phyloP scores from a whole-genome alignment of 2,329 filamentous ascomycete genomes.

The Fusarium clavum region DNA sequence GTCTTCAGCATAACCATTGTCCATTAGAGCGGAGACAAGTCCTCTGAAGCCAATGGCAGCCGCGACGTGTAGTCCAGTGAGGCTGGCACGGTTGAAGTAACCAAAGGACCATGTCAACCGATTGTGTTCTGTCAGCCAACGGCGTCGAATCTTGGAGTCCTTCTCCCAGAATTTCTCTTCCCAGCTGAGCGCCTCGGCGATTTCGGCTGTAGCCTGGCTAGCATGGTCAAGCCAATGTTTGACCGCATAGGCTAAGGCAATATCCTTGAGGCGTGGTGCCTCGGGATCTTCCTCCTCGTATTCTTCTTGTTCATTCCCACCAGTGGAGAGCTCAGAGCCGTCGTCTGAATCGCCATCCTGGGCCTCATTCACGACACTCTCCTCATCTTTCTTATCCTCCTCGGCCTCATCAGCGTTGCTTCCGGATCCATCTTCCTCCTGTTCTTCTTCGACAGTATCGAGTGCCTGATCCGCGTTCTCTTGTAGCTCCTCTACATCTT shows the following conservation, averaged over 20 bases:
- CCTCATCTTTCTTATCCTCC: background rate
- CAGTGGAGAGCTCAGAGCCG: constrained; percentile 2
- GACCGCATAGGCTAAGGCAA: constrained; percentile 52
- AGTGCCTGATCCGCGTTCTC: background rate
- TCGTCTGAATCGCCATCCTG: constrained; percentile 16
- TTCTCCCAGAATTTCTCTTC: constrained; percentile 55
- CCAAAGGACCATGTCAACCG: constrained; percentile 49
- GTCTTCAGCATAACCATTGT: constrained; percentile 53
- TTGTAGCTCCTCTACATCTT: constrained; percentile 3
- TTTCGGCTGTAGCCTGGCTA: constrained; percentile 55
- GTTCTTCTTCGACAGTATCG: background rate
- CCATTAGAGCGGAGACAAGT: constrained; percentile 53
- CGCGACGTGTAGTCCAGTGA: constrained; percentile 55
- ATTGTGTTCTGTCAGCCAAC: constrained; percentile 54
- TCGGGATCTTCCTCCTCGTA: constrained; percentile 45
- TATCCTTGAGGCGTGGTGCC: constrained; percentile 42
- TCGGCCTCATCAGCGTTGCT: constrained; percentile 7
- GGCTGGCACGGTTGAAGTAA: constrained; percentile 44
- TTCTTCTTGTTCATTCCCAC: background rate
- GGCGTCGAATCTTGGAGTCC: constrained; percentile 51
- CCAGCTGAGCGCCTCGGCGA: constrained; percentile 55
- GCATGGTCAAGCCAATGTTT: constrained; percentile 58
- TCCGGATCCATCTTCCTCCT: background rate
- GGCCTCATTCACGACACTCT: background rate
- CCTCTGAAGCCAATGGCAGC: constrained; percentile 54